Conservation (phyloP, 495 filamentous ascomycete species). For the Neurospora hispaniola region DNA sequence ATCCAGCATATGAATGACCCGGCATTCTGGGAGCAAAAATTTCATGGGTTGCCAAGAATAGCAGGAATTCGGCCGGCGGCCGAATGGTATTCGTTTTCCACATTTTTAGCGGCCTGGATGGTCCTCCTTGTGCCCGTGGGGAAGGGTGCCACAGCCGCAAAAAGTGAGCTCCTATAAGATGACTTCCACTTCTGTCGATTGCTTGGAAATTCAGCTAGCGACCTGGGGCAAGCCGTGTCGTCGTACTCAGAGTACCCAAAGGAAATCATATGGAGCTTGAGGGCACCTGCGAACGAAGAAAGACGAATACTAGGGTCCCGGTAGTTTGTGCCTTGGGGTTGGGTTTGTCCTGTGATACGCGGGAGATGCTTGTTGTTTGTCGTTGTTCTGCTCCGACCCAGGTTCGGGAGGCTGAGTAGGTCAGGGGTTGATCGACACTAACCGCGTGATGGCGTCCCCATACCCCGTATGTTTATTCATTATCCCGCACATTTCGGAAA, state of each 20-base stretch:
- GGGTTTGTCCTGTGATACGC: neutral
- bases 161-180: slow-evolving; percentile 5
- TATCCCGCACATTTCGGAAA: neutral
- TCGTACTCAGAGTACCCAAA: neutral
- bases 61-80: neutral
- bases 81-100: neutral
- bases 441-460: neutral
- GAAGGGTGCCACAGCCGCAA: slow-evolving; percentile 13
- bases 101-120: neutral
- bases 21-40: neutral
- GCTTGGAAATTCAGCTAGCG: neutral
- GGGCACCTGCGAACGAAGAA: neutral
- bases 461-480: neutral
- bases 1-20: neutral
- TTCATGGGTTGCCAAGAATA: neutral
- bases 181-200: neutral
- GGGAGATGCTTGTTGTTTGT: neutral
- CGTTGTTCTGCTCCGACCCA: neutral
- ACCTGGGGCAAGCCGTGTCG: neutral
- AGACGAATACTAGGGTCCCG: neutral
- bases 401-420: neutral
- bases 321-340: neutral
- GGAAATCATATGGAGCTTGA: neutral
- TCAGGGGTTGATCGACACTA: neutral
- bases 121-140: neutral